Base-by-base conservation (phyloP, 2,329 filamentous ascomycete genomes). In the Aspergillus sp. region DNA sequence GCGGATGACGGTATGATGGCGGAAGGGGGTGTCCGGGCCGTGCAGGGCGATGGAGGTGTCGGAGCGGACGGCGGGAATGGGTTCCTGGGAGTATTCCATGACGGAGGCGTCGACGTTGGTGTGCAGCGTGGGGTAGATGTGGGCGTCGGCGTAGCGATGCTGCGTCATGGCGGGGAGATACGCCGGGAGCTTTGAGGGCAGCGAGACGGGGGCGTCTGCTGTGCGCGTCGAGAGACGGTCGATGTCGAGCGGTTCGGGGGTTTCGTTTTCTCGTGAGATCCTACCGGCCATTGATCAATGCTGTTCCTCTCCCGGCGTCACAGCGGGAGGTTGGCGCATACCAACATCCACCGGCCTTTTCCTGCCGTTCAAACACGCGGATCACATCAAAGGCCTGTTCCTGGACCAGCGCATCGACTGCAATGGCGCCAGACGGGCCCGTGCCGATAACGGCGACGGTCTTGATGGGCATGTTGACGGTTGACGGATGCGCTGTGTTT, bases 51-150 rank as follows among this genome's bases (percentile, higher is more conserved):
- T 69, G 16, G 74, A 76, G 51, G 66, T 65, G 41, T 75, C 59
- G 13, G 73, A 75, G 22, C 70, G 65, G 41, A 73, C 65, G 0
- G 65, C 63, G 0, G 82, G 77, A 13, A 85, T 81, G 0, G 75
- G 71, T 49, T 85, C 82, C 54, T 82, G 75, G 0, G 76, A 79
- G 64, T 82, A 88, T 14, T 78, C 74, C 85, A 88, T 88, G 0
- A 82, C 73, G 2, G 77, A 61, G 5, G 74, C 73, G 55, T 82
- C 78, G 41, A 88, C 80, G 56, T 88, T 88, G 2, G 83, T 87
- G 62, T 87, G 82, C n/a, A 87, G 69, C 17, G 80, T 79, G 0
- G 82, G 81, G 57, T 87, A 87, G 16, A 86, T 75, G 0, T 81
- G 80, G 0, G 82, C 82, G 53, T 85, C 82, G 11, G 74, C 68